phyloP scores from a whole-genome alignment of 73 alveolate species.

The Paramecium sexaurelia region DNA sequence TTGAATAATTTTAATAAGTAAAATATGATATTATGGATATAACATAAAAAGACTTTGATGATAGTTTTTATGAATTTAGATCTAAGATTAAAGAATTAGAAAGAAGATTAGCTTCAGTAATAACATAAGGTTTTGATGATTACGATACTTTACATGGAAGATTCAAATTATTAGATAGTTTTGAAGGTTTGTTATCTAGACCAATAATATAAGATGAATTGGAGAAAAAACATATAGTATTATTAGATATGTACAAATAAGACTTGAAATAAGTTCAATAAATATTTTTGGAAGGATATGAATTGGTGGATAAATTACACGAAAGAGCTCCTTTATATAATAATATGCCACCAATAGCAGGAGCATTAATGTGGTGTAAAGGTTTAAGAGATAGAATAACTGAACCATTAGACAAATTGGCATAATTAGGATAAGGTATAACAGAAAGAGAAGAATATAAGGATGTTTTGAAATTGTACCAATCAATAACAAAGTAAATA shows the following conservation, averaged over 20 bases:
- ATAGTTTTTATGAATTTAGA: conserved; percentile 97
- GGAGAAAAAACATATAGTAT: conserved; percentile 99
- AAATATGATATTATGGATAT: conserved; percentile 99
- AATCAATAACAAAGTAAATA: conserved; percentile 93
- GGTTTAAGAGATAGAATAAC: conserved; percentile 97
- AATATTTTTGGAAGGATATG: conserved; percentile 95
- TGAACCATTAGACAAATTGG: conserved; percentile 99
- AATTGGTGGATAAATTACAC: conserved; percentile 95
- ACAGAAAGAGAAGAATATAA: conserved; percentile 98
- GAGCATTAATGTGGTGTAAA: conserved; percentile 99
- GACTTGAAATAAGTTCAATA: conserved; percentile 94
- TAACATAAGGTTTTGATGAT: conserved; percentile 99
- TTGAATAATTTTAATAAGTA: conserved; percentile 93
- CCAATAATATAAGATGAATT: conserved; percentile 99
- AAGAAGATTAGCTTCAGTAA: conserved; percentile 98
- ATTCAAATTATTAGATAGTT: conserved; percentile 95
- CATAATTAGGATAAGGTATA: conserved; percentile 89
- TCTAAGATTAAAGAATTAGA: conserved; percentile 94
- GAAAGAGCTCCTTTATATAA: conserved; percentile 97
- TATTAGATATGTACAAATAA: conserved; percentile 94
- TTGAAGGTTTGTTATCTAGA: conserved; percentile 99
- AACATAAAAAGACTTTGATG: conserved; percentile 97
- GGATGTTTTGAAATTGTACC: conserved; percentile 96
- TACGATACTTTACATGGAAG: conserved; percentile 93
- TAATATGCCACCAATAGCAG: conserved; percentile 99